A percentile compares a stretch with the other conserved stretches of the same genome.
These are phyloP conservation scores for Scheffersomyces ergatensis DNA, from an alignment of 805 yeast species.

Conservation along the genomic window DNA sequence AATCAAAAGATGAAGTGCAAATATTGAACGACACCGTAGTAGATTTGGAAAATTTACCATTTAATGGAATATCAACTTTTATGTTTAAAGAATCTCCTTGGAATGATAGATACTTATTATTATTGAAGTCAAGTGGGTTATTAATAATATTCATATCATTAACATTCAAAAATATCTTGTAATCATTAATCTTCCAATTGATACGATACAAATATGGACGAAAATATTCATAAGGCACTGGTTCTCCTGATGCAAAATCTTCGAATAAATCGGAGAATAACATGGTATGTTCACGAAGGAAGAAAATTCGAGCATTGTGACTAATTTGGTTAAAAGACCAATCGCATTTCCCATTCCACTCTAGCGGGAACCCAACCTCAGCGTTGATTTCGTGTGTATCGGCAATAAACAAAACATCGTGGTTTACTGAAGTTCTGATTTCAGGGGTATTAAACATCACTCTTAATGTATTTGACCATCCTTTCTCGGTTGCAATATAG, in stretches of 20 bases:
- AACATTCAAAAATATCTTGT: conserved; percentile 68
- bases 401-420: conserved; percentile 71
- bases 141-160: conserved; percentile 88
- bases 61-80: conserved; percentile 56
- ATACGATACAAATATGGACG: conserved; percentile 67
- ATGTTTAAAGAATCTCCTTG: conserved; percentile 58
- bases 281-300: conserved; percentile 79
- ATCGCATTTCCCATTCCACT: conserved; percentile 75
- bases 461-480: conserved; percentile 53
- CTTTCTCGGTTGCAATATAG: conserved; percentile 47
- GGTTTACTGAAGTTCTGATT: conserved; percentile 81
- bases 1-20: conserved; percentile 55
- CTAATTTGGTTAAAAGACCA: conserved; percentile 66
- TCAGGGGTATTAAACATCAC: conserved; percentile 55
- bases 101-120: conserved; percentile 73
- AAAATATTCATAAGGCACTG: conserved; percentile 71
- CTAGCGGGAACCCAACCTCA: conserved; percentile 65
- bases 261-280: conserved; percentile 66
- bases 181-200: conserved; percentile 56
- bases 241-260: conserved; percentile 76
- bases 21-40: conserved; percentile 51
- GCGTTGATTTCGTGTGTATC: conserved; percentile 53
- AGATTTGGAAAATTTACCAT: conserved; percentile 48
- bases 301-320: conserved; percentile 52
- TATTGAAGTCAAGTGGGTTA: conserved; percentile 80